Evolutionary conservation across 2,329 filamentous ascomycete genomes (phyloP).

Genomic region (Didymella pinodella): DNA sequence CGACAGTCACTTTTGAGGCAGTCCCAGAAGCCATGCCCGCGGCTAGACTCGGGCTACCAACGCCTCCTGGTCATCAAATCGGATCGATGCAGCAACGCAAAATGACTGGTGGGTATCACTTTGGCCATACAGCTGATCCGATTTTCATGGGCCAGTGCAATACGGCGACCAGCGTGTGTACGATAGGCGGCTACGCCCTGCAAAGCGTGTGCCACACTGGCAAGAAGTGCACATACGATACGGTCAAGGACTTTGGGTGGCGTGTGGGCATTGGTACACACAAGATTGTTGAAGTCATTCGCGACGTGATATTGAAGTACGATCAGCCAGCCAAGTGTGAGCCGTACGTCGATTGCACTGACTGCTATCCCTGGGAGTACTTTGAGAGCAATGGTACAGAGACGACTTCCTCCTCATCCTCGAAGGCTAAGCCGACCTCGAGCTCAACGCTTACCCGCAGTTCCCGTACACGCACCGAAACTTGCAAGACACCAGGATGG

Average conservation of each 20-base stretch:
- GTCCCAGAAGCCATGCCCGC: constrained; percentile 90
- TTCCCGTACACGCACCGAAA: constrained; percentile 74
- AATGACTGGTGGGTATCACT: constrained; percentile 83
- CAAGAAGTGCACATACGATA: constrained; percentile 88
- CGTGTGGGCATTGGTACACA: constrained; percentile 90
- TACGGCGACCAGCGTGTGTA: constrained; percentile 85
- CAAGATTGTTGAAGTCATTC: constrained; percentile 86
- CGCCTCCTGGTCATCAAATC: constrained; percentile 79
- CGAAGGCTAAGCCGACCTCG: constrained; percentile 58
- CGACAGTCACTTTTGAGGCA: constrained; percentile 91
- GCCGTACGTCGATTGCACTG: constrained; percentile 77
- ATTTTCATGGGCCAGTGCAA: constrained; percentile 95
- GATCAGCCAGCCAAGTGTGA: constrained; percentile 80
- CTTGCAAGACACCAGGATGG: constrained; percentile 92
- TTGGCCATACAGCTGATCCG: constrained; percentile 94
- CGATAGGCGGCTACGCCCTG: constrained; percentile 90
- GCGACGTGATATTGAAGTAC: constrained; percentile 85
- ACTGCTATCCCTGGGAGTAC: constrained; percentile 94
- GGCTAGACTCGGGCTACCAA: constrained; percentile 81
- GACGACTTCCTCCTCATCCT: constrained; percentile 67
- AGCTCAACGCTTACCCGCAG: constrained; percentile 60
- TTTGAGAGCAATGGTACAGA: constrained; percentile 91
- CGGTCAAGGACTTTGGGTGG: constrained; percentile 90
- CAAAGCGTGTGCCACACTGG: constrained; percentile 93
- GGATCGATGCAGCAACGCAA: constrained; percentile 67